Evolutionary conservation across 495 filamentous ascomycete species (phyloP).

Genomic region (Annulohypoxylon maeteangense): DNA sequence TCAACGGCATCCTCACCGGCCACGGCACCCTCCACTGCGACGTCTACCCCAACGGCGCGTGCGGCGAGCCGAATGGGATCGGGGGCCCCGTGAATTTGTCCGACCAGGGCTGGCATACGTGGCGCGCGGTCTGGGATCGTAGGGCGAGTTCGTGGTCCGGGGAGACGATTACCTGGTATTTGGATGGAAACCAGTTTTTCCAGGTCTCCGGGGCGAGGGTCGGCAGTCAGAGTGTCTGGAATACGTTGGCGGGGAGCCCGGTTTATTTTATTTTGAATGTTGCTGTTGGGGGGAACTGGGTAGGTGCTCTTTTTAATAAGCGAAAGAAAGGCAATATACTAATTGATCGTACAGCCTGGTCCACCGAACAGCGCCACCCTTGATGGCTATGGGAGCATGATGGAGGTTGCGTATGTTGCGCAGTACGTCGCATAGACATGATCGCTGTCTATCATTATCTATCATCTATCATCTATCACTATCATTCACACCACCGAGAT

Average conservation of each 20-base stretch:
- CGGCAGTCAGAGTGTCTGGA: conserved; percentile 52
- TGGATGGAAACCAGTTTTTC: conserved; percentile 57
- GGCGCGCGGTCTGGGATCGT: conserved; percentile 59
- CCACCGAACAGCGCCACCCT: conserved; percentile 51
- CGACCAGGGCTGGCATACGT: conserved; percentile 60
- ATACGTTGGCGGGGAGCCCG: conserved; percentile 48
- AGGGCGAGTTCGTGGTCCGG: conserved; percentile 49
- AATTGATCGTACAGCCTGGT: conserved; percentile 48
- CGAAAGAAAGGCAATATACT: conserved; percentile 1
- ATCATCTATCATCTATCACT: not conserved
- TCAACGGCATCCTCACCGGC: conserved; percentile 57
- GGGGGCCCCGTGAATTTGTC: conserved; percentile 46
- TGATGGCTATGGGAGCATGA: conserved; percentile 56
- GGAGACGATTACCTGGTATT: conserved; percentile 61
- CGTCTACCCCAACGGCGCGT: conserved; percentile 54
- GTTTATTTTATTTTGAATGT: conserved; percentile 63
- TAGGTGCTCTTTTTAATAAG: conserved; percentile 37
- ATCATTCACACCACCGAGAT: not conserved
- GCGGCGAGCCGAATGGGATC: conserved; percentile 59
- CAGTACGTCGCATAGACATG: conserved; percentile 45
- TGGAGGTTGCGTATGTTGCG: conserved; percentile 61
- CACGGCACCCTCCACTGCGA: conserved; percentile 62
- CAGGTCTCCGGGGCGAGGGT: conserved; percentile 53
- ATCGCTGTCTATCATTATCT: too few relatives aligned
- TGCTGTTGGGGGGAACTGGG: conserved; percentile 62